These are phyloP conservation scores for Sphagnum magellanicum DNA, from an alignment of 228 moss, liverwort and hornwort genomes.

Conservation along the genomic window DNA sequence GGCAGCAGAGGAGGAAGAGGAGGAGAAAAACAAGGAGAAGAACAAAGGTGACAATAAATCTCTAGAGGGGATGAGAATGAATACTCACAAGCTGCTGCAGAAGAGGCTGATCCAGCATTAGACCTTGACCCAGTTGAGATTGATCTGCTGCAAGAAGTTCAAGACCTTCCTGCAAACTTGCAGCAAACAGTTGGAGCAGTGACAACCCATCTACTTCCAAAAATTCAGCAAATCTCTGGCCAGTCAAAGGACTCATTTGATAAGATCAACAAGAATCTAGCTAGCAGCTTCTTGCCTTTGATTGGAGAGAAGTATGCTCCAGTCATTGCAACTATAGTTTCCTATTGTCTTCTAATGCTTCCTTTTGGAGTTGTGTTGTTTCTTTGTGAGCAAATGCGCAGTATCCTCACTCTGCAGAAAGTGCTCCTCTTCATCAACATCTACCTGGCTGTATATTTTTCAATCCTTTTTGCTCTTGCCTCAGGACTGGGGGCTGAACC, in stretches of 20 bases:
- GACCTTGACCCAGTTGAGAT: conserved; percentile 27
- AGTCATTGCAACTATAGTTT: conserved; percentile 42
- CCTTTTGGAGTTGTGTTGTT: conserved; percentile 44
- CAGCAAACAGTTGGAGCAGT: conserved; percentile 32
- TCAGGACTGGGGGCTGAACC: conserved; percentile 47
- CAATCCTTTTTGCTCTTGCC: conserved; percentile 35
- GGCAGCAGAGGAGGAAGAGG: neutral
- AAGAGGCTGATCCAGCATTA: neutral
- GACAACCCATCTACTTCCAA: conserved; percentile 30
- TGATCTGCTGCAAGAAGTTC: conserved; percentile 23
- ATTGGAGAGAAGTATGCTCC: conserved; percentile 54
- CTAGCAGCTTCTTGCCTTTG: conserved; percentile 40
- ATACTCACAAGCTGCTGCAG: neutral
- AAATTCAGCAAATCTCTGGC: conserved; percentile 32
- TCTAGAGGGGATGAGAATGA: neutral
- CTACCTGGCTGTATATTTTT: conserved; percentile 62
- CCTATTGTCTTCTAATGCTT: conserved; percentile 46
- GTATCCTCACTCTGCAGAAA: conserved; percentile 50
- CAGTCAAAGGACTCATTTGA: conserved; percentile 17
- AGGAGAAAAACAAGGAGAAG: neutral
- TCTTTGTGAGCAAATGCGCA: conserved; percentile 42
- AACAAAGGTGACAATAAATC: conserved; percentile 1
- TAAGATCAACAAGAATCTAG: conserved; percentile 28
- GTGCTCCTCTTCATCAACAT: conserved; percentile 60
- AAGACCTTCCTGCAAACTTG: conserved; percentile 23